Percentiles rank a stretch among this genome's conserved stretches.
These are phyloP conservation scores for Mortierella sp. DNA, from an alignment of 371 early-diverging fungal species.

Conservation along the genomic window DNA sequence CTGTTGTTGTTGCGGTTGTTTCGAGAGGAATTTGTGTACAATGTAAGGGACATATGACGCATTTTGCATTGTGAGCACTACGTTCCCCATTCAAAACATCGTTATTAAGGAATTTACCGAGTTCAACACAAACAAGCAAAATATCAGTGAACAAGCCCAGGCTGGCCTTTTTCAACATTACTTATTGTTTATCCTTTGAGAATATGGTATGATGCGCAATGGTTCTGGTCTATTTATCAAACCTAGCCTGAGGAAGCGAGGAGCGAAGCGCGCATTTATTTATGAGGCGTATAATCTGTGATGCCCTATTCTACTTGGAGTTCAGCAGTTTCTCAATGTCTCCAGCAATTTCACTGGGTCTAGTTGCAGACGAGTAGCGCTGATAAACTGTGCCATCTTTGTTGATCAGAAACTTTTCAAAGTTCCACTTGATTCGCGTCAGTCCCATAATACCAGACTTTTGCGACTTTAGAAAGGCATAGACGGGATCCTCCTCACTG, in stretches of 20 bases:
- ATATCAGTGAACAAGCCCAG: background rate
- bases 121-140: background rate
- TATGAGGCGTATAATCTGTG: too few relatives aligned
- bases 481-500: constrained; percentile 78
- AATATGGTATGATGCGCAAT: too few relatives aligned
- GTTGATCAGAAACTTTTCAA: constrained; percentile 84
- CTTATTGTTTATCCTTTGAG: background rate
- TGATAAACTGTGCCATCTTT: constrained; percentile 75
- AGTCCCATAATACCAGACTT: constrained; percentile 71
- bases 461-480: constrained; percentile 76
- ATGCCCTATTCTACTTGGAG: background rate
- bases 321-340: constrained; percentile 68
- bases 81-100: background rate
- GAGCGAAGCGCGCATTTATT: too few relatives aligned
- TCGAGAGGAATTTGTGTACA: too few relatives aligned
- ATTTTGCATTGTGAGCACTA: too few relatives aligned
- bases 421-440: constrained; percentile 83
- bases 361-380: constrained; percentile 71
- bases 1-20: background rate
- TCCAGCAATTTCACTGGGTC: constrained; percentile 65
- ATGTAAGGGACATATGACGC: background rate
- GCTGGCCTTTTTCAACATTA: background rate
- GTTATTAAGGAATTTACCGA: constrained; percentile 15
- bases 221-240: too few relatives aligned
- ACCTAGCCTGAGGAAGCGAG: too few relatives aligned